Conservation (phyloP, 345 rosid species). For the Noccaea bulbosa region DNA sequence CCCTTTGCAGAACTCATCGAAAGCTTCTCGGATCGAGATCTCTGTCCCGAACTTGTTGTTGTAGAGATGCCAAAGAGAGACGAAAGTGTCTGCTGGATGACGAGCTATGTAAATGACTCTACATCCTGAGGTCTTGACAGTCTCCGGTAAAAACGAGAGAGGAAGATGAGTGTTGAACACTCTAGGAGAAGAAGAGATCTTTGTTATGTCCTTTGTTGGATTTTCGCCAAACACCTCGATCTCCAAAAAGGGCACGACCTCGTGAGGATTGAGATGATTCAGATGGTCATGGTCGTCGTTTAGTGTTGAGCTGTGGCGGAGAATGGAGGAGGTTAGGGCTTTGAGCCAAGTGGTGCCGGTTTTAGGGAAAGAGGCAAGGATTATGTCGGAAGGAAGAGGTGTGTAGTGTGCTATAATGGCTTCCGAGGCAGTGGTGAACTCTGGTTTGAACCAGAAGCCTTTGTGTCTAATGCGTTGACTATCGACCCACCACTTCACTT, state of each 20-base stretch:
- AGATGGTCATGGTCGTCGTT: slow-evolving; percentile 1
- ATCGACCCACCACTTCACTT: slow-evolving; percentile 40
- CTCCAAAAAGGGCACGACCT: slow-evolving; percentile 42
- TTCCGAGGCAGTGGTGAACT: slow-evolving; percentile 39
- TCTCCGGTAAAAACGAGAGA: slow-evolving; percentile 34
- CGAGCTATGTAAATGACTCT: slow-evolving; percentile 42
- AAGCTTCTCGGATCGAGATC: slow-evolving; percentile 42
- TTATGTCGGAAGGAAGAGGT: slow-evolving; percentile 44
- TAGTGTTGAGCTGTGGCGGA: slow-evolving; percentile 27
- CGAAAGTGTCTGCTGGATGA: slow-evolving; percentile 43
- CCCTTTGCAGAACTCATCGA: slow-evolving; percentile 48
- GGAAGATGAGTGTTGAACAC: slow-evolving; percentile 44
- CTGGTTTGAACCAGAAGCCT: slow-evolving; percentile 42
- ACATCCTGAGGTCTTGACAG: slow-evolving; percentile 35
- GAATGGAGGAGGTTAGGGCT: slow-evolving; percentile 38
- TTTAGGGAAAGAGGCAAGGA: slow-evolving; percentile 42
- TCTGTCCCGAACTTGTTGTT: slow-evolving; percentile 36
- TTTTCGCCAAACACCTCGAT: slow-evolving; percentile 37
- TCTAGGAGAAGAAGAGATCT: slow-evolving; percentile 37
- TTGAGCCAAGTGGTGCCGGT: slow-evolving; percentile 48
- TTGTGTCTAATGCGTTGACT: slow-evolving; percentile 27
- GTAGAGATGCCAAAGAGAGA: slow-evolving; percentile 45
- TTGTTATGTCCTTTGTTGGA: slow-evolving; percentile 26
- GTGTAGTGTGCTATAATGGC: slow-evolving; percentile 37
- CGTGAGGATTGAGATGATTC: slow-evolving; percentile 37